Evolutionary conservation across 306 rosid species (phyloP).

Genomic region (Cyamopsis tetragonoloba): DNA sequence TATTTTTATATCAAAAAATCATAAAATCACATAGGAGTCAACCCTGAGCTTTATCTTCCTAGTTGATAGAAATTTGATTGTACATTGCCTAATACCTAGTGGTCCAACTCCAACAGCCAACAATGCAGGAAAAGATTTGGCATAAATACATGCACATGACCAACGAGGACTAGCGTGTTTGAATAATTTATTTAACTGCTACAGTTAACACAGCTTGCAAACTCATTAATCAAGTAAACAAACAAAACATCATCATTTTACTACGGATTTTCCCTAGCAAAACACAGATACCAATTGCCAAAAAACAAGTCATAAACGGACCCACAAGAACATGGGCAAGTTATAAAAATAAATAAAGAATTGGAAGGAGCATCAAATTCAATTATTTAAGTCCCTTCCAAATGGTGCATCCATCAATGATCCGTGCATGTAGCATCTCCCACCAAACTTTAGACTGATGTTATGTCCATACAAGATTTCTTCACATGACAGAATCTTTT

Average conservation of each 20-base stretch:
- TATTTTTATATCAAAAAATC: too few relatives aligned
- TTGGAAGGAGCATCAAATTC: background rate
- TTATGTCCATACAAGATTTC: background rate
- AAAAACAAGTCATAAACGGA: background rate
- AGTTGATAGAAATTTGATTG: background rate
- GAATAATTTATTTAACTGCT: background rate
- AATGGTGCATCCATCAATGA: background rate
- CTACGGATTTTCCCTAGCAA: background rate
- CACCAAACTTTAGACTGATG: background rate
- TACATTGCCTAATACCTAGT: background rate
- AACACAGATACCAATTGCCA: background rate
- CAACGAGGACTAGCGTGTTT: background rate
- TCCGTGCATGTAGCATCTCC: background rate
- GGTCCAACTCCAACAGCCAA: background rate
- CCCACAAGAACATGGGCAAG: background rate
- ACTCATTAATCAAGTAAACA: background rate
- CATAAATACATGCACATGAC: background rate
- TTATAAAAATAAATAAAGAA: background rate
- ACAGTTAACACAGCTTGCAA: constrained; percentile 7
- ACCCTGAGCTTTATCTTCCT: background rate
- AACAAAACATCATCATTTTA: background rate
- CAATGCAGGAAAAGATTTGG: background rate
- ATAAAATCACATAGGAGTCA: too few relatives aligned
- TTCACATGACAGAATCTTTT: too few relatives aligned
- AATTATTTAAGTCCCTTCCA: background rate